phyloP scores from a whole-genome alignment of 768 basidiomycete species.

The Phanerodontia chrysosporium region DNA sequence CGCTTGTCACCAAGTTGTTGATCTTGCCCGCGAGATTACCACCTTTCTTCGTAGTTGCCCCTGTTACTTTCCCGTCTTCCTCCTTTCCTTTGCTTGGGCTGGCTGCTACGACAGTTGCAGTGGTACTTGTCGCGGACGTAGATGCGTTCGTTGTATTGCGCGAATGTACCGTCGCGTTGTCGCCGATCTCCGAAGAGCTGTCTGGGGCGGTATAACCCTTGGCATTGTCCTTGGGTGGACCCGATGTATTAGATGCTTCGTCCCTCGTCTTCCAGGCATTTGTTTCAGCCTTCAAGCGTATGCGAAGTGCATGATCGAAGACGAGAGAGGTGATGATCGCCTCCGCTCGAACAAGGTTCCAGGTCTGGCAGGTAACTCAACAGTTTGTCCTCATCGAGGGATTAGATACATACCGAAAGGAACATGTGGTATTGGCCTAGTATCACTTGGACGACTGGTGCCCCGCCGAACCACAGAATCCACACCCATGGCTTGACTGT shows the following conservation, averaged over 20 bases:
- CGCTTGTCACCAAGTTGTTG: slow-evolving; percentile 62
- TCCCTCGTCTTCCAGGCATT: not conserved
- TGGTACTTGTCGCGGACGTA: no score
- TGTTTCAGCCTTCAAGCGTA: slow-evolving; percentile 22
- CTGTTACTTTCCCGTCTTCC: not conserved
- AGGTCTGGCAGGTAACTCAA: slow-evolving; percentile 26
- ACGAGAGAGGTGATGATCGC: slow-evolving; percentile 42
- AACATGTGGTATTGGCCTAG: slow-evolving; percentile 52
- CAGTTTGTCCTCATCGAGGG: slow-evolving; percentile 31
- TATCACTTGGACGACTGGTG: slow-evolving; percentile 40
- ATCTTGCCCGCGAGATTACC: slow-evolving; percentile 68
- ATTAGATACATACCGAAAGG: slow-evolving; percentile 26
- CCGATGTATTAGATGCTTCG: slow-evolving; percentile 29
- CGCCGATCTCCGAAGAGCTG: no score
- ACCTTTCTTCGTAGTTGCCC: slow-evolving; percentile 12
- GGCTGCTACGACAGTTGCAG: no score
- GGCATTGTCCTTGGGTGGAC: slow-evolving; percentile 42
- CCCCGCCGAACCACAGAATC: slow-evolving; percentile 49
- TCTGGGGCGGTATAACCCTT: not conserved
- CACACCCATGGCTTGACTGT: slow-evolving; percentile 65
- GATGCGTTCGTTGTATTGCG: no score
- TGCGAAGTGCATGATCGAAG: slow-evolving; percentile 6
- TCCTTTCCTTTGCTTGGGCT: no score
- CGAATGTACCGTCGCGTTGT: no score
- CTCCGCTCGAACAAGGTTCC: slow-evolving; percentile 27